A percentile compares a stretch with the other conserved stretches of the same genome.
These are phyloP conservation scores for Bacidia rubella DNA, from an alignment of 495 filamentous ascomycete species.

Conservation along the genomic window DNA sequence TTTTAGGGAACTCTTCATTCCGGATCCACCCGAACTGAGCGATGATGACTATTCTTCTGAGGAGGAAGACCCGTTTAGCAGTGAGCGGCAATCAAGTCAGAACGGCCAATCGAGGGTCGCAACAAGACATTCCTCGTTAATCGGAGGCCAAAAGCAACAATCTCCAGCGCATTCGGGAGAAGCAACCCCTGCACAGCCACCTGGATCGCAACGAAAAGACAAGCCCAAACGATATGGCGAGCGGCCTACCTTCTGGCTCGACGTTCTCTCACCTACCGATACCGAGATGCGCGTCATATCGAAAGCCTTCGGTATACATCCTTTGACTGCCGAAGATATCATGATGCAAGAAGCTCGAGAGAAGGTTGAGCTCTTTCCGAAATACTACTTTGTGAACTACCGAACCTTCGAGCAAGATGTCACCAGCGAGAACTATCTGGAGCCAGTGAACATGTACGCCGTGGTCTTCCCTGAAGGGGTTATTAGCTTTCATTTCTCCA, in stretches of 20 bases:
- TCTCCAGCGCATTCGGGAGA: slow-evolving; percentile 19
- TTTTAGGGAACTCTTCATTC: slow-evolving; percentile 78
- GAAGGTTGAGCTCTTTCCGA: slow-evolving; percentile 91
- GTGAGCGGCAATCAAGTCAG: slow-evolving; percentile 19
- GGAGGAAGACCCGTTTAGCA: slow-evolving; percentile 30
- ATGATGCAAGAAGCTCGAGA: slow-evolving; percentile 93
- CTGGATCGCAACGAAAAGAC: slow-evolving; percentile 18
- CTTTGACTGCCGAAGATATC: slow-evolving; percentile 90
- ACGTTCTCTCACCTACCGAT: slow-evolving; percentile 80
- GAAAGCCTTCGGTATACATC: slow-evolving; percentile 89
- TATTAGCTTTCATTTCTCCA: slow-evolving; percentile 87
- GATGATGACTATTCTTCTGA: slow-evolving; percentile 52
- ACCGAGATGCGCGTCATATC: slow-evolving; percentile 83
- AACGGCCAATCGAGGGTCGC: slow-evolving; percentile 15
- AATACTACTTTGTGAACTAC: slow-evolving; percentile 98
- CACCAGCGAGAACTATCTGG: slow-evolving; percentile 73
- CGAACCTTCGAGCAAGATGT: slow-evolving; percentile 90
- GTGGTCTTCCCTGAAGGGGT: slow-evolving; percentile 94
- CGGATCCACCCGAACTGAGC: slow-evolving; percentile 50
- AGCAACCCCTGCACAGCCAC: slow-evolving; percentile 19
- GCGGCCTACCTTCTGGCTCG: slow-evolving; percentile 90
- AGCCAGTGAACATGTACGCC: slow-evolving; percentile 94
- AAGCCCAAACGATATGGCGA: slow-evolving; percentile 66
- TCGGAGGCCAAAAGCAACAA: slow-evolving; percentile 13
- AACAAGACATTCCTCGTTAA: slow-evolving; percentile 18